Percentiles rank a stretch among this genome's conserved stretches.
Evolutionary conservation across 768 basidiomycete genomes (phyloP).

Genomic region (Termitomyces bulborhizus): DNA sequence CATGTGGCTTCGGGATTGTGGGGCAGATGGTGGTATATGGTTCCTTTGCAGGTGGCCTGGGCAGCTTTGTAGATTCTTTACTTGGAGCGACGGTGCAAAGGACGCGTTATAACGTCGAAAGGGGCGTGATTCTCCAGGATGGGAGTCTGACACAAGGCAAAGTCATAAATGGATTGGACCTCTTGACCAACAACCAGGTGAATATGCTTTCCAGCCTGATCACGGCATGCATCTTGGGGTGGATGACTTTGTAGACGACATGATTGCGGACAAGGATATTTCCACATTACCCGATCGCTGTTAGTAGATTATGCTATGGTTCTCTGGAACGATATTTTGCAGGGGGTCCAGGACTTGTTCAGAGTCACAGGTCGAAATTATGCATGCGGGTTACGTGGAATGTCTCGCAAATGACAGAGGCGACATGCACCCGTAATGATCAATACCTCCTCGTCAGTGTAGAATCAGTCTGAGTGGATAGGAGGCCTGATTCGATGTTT

Average conservation of each 20-base stretch:
- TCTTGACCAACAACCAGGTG: slow-evolving; percentile 81
- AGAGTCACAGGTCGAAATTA: no score
- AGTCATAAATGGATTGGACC: slow-evolving; percentile 55
- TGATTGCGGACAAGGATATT: background rate
- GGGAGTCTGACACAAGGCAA: slow-evolving; percentile 21
- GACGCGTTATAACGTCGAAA: slow-evolving; percentile 62
- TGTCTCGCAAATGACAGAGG: background rate
- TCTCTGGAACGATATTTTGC: background rate
- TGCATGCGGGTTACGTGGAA: background rate
- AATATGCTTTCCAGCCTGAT: slow-evolving; percentile 35
- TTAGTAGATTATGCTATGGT: background rate
- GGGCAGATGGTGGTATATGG: slow-evolving; percentile 53
- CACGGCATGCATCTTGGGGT: slow-evolving; percentile 24
- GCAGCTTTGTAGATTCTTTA: slow-evolving; percentile 82
- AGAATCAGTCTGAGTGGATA: background rate
- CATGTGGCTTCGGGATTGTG: slow-evolving; percentile 41
- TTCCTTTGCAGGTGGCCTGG: slow-evolving; percentile 61
- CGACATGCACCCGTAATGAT: background rate
- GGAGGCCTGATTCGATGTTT: background rate
- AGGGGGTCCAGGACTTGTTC: background rate
- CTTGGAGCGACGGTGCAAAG: slow-evolving; percentile 84
- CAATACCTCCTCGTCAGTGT: background rate
- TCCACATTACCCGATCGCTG: background rate
- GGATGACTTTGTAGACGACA: slow-evolving; percentile 14
- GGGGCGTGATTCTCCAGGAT: slow-evolving; percentile 62